Evolutionary conservation across 495 filamentous ascomycete species (phyloP).

Genomic region (Penicillium roqueforti): DNA sequence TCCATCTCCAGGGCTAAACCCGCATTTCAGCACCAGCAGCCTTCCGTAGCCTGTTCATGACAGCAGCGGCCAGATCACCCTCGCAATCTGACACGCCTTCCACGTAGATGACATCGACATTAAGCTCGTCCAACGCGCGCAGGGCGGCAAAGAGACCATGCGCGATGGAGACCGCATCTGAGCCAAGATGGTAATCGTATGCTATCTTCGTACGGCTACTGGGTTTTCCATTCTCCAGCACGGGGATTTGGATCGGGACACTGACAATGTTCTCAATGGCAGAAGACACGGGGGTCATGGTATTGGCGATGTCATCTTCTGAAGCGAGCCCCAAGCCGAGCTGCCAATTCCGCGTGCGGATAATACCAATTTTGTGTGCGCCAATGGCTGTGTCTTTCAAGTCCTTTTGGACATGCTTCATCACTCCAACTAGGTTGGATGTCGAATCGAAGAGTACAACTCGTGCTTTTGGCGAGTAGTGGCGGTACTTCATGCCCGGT

Average conservation of each 20-base stretch:
- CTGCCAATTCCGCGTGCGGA: slow-evolving; percentile 45
- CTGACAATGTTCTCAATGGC: slow-evolving; percentile 29
- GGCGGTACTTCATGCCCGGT: slow-evolving; percentile 98
- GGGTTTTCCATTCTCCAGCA: slow-evolving; percentile 24
- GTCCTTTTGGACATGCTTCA: slow-evolving; percentile 35
- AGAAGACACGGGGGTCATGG: slow-evolving; percentile 23
- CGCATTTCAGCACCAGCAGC: slow-evolving; percentile 58
- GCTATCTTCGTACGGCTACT: slow-evolving; percentile 30
- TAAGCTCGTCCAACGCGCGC: slow-evolving; percentile 72
- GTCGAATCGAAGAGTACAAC: slow-evolving; percentile 75
- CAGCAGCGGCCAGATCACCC: slow-evolving; percentile 79
- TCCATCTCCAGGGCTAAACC: slow-evolving; percentile 21
- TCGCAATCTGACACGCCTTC: slow-evolving; percentile 77
- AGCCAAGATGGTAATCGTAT: slow-evolving; percentile 59
- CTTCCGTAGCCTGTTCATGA: slow-evolving; percentile 95
- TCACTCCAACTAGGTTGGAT: slow-evolving; percentile 28
- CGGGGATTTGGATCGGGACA: slow-evolving; percentile 31
- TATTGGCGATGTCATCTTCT: slow-evolving; percentile 23
- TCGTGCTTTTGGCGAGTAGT: slow-evolving; percentile 88
- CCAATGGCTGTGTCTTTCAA: slow-evolving; percentile 34
- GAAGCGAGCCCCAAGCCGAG: slow-evolving; percentile 32
- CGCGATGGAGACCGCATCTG: slow-evolving; percentile 66
- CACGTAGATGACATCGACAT: slow-evolving; percentile 82
- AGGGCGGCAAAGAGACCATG: slow-evolving; percentile 83
- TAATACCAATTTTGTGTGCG: slow-evolving; percentile 44